These are phyloP conservation scores for Aspergillus aculeatinus DNA, from an alignment of 2,329 filamentous ascomycete genomes.

Conservation along the genomic window DNA sequence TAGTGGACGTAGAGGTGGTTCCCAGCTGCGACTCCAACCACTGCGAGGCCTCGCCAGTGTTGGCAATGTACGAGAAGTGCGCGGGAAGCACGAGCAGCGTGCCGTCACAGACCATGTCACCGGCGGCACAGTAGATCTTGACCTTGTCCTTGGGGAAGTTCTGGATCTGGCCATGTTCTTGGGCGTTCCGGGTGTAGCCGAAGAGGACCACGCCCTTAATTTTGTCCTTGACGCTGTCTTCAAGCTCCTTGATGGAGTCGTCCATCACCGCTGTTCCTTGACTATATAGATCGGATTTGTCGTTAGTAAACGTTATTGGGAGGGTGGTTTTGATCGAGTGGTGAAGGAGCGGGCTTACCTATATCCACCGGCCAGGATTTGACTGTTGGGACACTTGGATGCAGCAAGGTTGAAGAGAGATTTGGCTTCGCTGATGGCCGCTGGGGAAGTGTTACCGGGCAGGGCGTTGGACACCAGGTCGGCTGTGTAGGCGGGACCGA, in stretches of 20 bases:
- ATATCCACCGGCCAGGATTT: constrained; percentile 47
- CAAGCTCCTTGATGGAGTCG: constrained; percentile 39
- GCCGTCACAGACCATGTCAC: constrained; percentile 52
- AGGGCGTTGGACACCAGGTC: constrained; percentile 38
- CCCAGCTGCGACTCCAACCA: constrained; percentile 24
- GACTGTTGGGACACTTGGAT: constrained; percentile 47
- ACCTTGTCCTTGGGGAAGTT: constrained; percentile 45
- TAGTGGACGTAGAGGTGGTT: background rate
- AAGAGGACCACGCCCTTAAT: constrained; percentile 45
- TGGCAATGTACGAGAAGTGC: constrained; percentile 39
- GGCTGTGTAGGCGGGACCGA: constrained; percentile 45
- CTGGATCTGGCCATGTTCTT: constrained; percentile 42
- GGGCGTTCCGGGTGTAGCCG: constrained; percentile 44
- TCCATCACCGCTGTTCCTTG: constrained; percentile 49
- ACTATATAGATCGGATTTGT: constrained; percentile 4
- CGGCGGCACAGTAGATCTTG: constrained; percentile 49
- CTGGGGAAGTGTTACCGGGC: constrained; percentile 37
- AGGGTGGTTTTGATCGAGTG: background rate
- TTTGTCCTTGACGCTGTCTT: constrained; percentile 25
- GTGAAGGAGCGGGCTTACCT: constrained; percentile 26
- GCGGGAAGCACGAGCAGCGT: constrained; percentile 42
- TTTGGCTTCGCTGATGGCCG: constrained; percentile 43
- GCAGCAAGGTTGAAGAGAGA: constrained; percentile 43
- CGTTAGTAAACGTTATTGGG: background rate
- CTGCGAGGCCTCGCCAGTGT: constrained; percentile 32